These are phyloP conservation scores for Asterochloris sp. DNA, from an alignment of 139 green algal genomes.

Conservation along the genomic window DNA sequence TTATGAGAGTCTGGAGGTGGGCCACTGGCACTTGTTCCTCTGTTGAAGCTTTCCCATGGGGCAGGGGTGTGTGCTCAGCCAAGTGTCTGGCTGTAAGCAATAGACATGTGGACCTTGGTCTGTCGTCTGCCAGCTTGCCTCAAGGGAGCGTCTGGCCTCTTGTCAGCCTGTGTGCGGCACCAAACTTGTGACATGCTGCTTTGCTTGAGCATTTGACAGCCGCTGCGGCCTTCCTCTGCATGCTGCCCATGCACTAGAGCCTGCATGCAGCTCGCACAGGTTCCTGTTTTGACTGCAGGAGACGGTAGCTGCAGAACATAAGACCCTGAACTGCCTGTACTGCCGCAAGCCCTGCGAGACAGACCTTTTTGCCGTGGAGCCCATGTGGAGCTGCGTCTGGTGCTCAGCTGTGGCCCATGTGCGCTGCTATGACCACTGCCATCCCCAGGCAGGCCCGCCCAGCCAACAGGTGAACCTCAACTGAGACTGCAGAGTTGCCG, in stretches of 20 bases:
- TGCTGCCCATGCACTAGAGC: not conserved
- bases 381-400: conserved; percentile 69
- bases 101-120: not conserved
- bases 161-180: no score
- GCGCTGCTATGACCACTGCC: conserved; percentile 41
- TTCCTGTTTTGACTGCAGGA: not conserved
- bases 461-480: not conserved
- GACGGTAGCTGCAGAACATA: not conserved
- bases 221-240: not conserved
- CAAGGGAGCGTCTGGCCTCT: not conserved
- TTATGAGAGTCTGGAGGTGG: conserved; percentile 22
- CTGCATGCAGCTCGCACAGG: not conserved
- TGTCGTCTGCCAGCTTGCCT: not conserved
- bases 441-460: conserved; percentile 21
- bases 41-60: not conserved
- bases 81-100: not conserved
- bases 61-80: not conserved
- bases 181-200: not conserved
- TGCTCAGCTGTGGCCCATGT: conserved; percentile 62
- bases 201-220: not conserved
- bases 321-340: conserved; percentile 42
- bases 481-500: no score
- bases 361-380: conserved; percentile 52
- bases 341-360: conserved; percentile 45
- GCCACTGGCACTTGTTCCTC: conserved; percentile 4